Conservation (phyloP, 1,139 yeast genomes). For the Wickerhamomyces sp. region DNA sequence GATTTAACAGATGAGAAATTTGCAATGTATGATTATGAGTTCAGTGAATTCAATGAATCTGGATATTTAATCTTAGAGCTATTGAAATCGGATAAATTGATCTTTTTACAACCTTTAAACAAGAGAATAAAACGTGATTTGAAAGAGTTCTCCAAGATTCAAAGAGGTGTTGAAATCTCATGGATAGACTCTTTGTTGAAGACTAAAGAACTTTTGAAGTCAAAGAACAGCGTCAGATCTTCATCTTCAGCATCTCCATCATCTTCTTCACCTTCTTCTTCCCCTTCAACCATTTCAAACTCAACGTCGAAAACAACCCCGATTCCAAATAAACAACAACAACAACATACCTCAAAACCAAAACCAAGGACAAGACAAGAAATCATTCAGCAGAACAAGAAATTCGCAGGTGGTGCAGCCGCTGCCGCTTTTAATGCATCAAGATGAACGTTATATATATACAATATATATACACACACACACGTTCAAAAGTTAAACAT, state of each 20-base stretch:
- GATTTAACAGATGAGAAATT: constrained; percentile 55
- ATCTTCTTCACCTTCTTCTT: neutral
- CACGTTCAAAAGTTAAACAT: constrained; percentile 2
- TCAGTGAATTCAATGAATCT: constrained; percentile 45
- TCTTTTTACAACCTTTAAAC: constrained; percentile 39
- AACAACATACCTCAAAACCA: constrained; percentile 1
- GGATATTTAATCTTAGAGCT: constrained; percentile 66
- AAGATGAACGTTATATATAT: neutral
- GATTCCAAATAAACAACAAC: neutral
- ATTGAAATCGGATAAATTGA: constrained; percentile 51
- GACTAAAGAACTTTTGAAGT: constrained; percentile 36
- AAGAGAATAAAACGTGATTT: constrained; percentile 9
- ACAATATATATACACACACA: neutral
- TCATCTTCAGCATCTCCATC: constrained; percentile 2
- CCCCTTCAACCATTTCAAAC: constrained; percentile 1
- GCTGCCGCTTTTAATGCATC: constrained; percentile 23
- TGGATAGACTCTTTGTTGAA: constrained; percentile 48
- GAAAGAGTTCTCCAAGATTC: constrained; percentile 15
- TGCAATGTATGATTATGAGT: constrained; percentile 77
- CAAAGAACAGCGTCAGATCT: constrained; percentile 4
- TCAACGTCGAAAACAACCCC: constrained; percentile 1
- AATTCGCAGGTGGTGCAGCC: constrained; percentile 25
- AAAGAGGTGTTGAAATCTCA: constrained; percentile 28
- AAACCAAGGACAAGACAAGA: constrained; percentile 14
- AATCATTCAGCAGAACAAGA: constrained; percentile 19